A percentile compares a stretch with the other conserved stretches of the same genome.
These are phyloP conservation scores for Mortierella sp. DNA, from an alignment of 371 early-diverging fungal genomes.

Conservation along the genomic window DNA sequence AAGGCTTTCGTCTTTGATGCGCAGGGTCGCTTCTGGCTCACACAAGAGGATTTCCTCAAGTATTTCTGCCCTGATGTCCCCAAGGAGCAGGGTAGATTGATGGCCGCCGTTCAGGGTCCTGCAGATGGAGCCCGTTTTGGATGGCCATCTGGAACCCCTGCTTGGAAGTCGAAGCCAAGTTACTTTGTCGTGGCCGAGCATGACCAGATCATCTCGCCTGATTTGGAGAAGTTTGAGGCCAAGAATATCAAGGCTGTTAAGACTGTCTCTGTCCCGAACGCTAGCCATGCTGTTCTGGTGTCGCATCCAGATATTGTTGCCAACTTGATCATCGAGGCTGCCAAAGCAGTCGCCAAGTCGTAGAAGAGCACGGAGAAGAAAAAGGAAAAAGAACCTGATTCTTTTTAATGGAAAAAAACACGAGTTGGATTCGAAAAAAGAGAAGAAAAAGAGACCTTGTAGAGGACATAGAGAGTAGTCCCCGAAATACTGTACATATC, in stretches of 20 bases:
- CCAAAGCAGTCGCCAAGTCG: background rate
- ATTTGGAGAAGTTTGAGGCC: constrained; percentile 4
- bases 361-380: too few species aligned
- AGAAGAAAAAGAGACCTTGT: too few species aligned
- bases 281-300: constrained; percentile 12
- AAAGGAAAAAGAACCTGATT: too few species aligned
- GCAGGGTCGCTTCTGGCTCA: background rate
- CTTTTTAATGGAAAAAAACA: too few species aligned
- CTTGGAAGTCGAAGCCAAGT: constrained; percentile 20
- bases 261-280: background rate
- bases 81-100: background rate
- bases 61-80: constrained; percentile 23
- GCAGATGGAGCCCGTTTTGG: constrained; percentile 11
- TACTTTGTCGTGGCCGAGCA: constrained; percentile 12
- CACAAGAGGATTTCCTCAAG: constrained; percentile 8
- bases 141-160: constrained; percentile 13
- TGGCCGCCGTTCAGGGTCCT: constrained; percentile 23
- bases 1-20: constrained; percentile 3
- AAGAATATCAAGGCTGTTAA: constrained; percentile 12
- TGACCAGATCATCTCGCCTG: constrained; percentile 20
- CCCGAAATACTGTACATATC: too few species aligned
- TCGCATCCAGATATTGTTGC: constrained; percentile 13
- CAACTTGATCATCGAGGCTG: constrained; percentile 15
- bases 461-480: too few species aligned
- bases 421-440: too few species aligned